phyloP scores from a whole-genome alignment of 1,284 basidiomycete genomes.

The Vanrija humicola region DNA sequence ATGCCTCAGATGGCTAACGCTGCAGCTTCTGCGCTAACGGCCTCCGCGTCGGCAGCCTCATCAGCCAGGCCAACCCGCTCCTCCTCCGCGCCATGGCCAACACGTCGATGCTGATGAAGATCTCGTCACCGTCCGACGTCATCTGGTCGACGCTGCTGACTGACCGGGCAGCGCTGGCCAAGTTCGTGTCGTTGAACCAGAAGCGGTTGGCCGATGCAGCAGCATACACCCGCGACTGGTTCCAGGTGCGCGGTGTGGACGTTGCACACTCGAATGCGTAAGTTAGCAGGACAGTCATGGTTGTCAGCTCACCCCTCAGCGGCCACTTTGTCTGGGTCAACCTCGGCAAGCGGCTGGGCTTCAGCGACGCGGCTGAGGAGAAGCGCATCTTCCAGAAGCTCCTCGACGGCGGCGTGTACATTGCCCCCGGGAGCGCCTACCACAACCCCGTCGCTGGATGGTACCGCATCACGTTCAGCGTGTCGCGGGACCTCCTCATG shows the following conservation, averaged over 20 bases:
- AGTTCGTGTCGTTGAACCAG: conserved; percentile 38
- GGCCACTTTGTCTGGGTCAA: conserved; percentile 48
- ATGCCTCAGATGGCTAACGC: neutral
- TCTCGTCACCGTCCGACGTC: conserved; percentile 43
- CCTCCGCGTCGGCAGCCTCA: conserved; percentile 46
- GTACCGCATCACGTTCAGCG: conserved; percentile 43
- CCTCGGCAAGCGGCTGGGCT: conserved; percentile 34
- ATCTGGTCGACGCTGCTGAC: conserved; percentile 39
- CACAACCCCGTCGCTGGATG: conserved; percentile 38
- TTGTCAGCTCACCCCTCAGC: conserved; percentile 8
- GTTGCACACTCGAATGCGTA: conserved; percentile 44
- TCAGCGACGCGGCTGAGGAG: conserved; percentile 33
- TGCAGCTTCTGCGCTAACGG: conserved; percentile 51
- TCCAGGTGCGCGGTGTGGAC: conserved; percentile 34
- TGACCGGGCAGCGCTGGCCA: conserved; percentile 24
- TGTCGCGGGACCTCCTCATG: conserved; percentile 37
- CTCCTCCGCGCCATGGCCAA: conserved; percentile 46
- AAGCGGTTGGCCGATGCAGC: conserved; percentile 39
- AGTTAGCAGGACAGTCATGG: conserved; percentile 2
- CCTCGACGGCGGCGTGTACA: conserved; percentile 46
- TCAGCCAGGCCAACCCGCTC: conserved; percentile 49
- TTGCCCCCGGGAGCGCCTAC: conserved; percentile 42
- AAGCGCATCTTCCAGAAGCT: conserved; percentile 44
- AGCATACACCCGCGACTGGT: conserved; percentile 38
- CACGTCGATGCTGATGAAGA: conserved; percentile 46